Percentiles rank a stretch among this genome's conserved stretches.
Evolutionary conservation across 495 filamentous ascomycete species (phyloP).

Genomic region (Hypoxylon fragiforme): DNA sequence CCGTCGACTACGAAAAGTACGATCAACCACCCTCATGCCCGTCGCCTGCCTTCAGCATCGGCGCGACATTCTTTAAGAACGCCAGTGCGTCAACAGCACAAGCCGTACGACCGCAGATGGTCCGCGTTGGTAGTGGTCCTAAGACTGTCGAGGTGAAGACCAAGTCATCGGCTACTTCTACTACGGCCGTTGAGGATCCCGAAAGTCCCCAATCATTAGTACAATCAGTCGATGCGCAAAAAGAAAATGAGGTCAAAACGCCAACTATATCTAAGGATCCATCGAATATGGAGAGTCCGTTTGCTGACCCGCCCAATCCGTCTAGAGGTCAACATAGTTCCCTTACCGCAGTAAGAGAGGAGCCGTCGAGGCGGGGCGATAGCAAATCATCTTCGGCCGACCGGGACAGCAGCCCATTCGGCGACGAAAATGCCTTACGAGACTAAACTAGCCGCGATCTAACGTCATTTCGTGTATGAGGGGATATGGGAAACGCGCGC

Average conservation of each 20-base stretch:
- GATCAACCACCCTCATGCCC: constrained; percentile 49
- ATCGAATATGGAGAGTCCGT: constrained; percentile 56
- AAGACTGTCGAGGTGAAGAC: constrained; percentile 49
- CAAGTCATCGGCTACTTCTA: constrained; percentile 32
- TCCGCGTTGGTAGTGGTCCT: constrained; percentile 53
- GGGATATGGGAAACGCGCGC: constrained; percentile 34
- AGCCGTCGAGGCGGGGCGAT: constrained; percentile 49
- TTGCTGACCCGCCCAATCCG: constrained; percentile 55
- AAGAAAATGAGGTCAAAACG: constrained; percentile 37
- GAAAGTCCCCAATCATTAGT: constrained; percentile 18
- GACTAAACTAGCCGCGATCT: constrained; percentile 35
- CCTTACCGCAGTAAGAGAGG: constrained; percentile 58
- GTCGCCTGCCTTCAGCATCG: constrained; percentile 62
- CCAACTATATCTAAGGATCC: constrained; percentile 57
- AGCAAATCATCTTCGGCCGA: constrained; percentile 34
- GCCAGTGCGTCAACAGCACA: constrained; percentile 57
- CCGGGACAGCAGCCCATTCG: constrained; percentile 55
- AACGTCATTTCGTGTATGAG: constrained; percentile 29
- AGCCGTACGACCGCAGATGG: constrained; percentile 55
- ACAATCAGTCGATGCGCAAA: constrained; percentile 10
- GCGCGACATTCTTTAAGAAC: constrained; percentile 66
- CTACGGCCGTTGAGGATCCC: constrained; percentile 16
- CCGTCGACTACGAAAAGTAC: constrained; percentile 57
- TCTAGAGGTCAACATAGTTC: constrained; percentile 44
- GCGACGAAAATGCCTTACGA: constrained; percentile 57